Conservation (phyloP, 2,329 filamentous ascomycete species). For the Gliomastix tumulicola region DNA sequence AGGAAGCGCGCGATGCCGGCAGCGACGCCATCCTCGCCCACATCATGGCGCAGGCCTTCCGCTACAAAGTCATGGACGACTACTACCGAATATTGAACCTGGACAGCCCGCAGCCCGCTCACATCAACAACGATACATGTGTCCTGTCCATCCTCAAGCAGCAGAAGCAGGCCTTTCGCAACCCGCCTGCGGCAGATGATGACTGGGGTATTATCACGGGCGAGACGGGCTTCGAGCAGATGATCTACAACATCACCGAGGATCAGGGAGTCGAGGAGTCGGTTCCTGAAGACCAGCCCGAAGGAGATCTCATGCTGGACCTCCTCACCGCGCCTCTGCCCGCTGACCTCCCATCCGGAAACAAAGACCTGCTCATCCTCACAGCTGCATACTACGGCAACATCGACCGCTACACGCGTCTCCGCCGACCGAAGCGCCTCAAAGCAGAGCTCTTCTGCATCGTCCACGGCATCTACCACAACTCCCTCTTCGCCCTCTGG, state of each 20-base stretch:
- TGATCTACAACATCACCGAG: slow-evolving; percentile 17
- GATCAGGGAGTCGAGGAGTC: slow-evolving; percentile 14
- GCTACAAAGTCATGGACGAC: slow-evolving; percentile 26
- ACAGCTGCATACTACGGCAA: slow-evolving; percentile 28
- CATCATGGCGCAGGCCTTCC: slow-evolving; percentile 17
- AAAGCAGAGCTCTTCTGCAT: slow-evolving; percentile 15
- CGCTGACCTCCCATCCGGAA: slow-evolving; percentile 20
- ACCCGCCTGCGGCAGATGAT: too few relatives aligned
- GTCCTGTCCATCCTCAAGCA: slow-evolving; percentile 8
- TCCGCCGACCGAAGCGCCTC: slow-evolving; percentile 18
- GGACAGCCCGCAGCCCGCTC: slow-evolving; percentile 8
- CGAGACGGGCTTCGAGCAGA: slow-evolving; percentile 1
- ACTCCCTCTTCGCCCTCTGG: slow-evolving; percentile 26
- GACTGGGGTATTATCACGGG: too few relatives aligned
- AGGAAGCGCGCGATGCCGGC: slow-evolving; percentile 24
- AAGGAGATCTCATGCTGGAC: slow-evolving; percentile 4
- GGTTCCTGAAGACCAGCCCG: slow-evolving; percentile 1
- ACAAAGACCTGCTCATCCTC: slow-evolving; percentile 28
- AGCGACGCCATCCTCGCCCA: slow-evolving; percentile 16
- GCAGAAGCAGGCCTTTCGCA: slow-evolving; percentile 1
- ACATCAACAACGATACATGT: slow-evolving; percentile 25
- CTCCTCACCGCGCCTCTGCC: slow-evolving; percentile 23
- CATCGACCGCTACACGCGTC: slow-evolving; percentile 27
- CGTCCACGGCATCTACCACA: slow-evolving; percentile 26
- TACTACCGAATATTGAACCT: too few relatives aligned